Evolutionary conservation across 345 rosid species (phyloP).

Genomic region (Dovyalis caffra): DNA sequence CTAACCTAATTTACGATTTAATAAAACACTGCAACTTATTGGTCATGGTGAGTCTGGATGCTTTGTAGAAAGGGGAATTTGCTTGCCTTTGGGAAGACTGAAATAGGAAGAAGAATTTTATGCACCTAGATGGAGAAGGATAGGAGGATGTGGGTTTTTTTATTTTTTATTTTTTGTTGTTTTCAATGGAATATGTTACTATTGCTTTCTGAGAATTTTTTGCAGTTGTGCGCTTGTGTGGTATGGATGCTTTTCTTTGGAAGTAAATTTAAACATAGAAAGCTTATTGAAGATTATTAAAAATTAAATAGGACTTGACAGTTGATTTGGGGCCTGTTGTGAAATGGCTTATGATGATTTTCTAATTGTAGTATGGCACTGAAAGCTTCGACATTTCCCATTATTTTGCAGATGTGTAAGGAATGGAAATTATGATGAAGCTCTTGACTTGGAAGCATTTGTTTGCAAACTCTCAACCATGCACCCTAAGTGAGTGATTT

Average conservation of each 20-base stretch:
- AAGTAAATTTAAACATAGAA: not conserved
- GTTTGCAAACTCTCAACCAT: slow-evolving; percentile 84
- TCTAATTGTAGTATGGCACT: not conserved
- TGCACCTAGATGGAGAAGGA: not conserved
- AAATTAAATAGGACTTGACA: no score
- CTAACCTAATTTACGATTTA: not conserved
- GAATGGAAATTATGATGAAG: slow-evolving; percentile 95
- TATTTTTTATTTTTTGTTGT: no score
- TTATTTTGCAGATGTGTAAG: slow-evolving; percentile 75
- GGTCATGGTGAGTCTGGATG: not conserved
- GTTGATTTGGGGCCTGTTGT: not conserved
- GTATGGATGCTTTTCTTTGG: not conserved
- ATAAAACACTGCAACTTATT: not conserved
- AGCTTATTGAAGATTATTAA: no score
- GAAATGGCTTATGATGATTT: not conserved
- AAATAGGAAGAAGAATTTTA: not conserved
- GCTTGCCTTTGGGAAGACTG: not conserved
- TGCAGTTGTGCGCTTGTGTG: not conserved
- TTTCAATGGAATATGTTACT: not conserved
- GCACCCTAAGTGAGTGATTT: slow-evolving; percentile 90
- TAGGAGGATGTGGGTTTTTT: not conserved
- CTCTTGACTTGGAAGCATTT: slow-evolving; percentile 95
- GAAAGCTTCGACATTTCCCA: slow-evolving; percentile 7
- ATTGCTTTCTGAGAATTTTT: not conserved
- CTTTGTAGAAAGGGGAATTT: not conserved